Conservation (phyloP, 164 flowering plant species). For the Taxillus chinensis region DNA sequence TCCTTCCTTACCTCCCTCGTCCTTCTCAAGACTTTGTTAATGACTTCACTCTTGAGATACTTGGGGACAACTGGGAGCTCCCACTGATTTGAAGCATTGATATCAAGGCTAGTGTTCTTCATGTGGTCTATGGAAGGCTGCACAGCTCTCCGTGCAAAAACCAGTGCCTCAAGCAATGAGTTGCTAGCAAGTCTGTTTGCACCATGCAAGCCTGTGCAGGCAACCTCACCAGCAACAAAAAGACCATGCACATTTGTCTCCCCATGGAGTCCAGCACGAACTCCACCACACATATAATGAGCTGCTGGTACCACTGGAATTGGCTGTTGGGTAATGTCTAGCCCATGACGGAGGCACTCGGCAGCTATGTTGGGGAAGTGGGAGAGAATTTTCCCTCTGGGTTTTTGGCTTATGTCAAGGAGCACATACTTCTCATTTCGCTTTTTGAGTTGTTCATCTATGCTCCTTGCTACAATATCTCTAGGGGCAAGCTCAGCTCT, state of each 20-base stretch:
- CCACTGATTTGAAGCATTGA: constrained; percentile 39
- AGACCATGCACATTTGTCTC: constrained; percentile 82
- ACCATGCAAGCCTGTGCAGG: constrained; percentile 98
- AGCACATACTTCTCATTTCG: constrained; percentile 78
- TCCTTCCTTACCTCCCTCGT: constrained; percentile 53
- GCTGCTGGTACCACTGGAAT: constrained; percentile 99
- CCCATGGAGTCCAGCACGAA: constrained; percentile 89
- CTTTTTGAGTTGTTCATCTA: constrained; percentile 86
- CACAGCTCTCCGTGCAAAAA: constrained; percentile 85
- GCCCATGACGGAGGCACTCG: constrained; percentile 75
- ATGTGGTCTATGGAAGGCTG: constrained; percentile 73
- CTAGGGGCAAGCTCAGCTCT: constrained; percentile 95
- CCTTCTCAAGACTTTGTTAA: constrained; percentile 24
- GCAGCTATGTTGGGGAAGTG: constrained; percentile 98
- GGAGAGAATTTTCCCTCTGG: constrained; percentile 61
- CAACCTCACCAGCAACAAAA: constrained; percentile 96
- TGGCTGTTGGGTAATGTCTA: constrained; percentile 80
- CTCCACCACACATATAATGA: constrained; percentile 99
- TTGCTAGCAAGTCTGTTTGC: constrained; percentile 96
- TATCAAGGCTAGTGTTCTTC: constrained; percentile 23
- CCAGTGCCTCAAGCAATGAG: constrained; percentile 91
- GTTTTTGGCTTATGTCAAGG: constrained; percentile 82
- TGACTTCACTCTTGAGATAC: constrained; percentile 27
- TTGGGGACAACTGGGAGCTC: constrained; percentile 43
- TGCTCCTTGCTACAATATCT: constrained; percentile 92